Conservation (phyloP, 805 yeast species). For the Ogataea nonfermentans region DNA sequence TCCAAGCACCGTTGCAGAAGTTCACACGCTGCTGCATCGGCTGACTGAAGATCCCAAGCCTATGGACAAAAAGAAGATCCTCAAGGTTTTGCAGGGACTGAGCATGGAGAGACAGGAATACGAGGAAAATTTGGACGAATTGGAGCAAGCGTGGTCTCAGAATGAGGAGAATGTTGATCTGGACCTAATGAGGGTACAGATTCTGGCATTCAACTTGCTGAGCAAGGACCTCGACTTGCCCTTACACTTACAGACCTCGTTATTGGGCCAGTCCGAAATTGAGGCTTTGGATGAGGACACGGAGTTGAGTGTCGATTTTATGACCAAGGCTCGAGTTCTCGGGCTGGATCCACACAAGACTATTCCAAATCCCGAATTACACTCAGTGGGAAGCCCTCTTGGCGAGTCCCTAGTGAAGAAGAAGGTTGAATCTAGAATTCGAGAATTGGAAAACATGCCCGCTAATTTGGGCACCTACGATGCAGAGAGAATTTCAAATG, state of each 20-base stretch:
- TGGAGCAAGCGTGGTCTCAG: constrained; percentile 30
- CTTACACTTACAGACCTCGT: constrained; percentile 42
- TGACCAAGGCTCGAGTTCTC: constrained; percentile 38
- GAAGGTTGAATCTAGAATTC: constrained; percentile 55
- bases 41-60: constrained; percentile 22
- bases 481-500: constrained; percentile 28
- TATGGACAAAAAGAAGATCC: constrained; percentile 44
- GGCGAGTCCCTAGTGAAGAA: constrained; percentile 53
- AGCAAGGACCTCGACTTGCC: constrained; percentile 69
- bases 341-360: constrained; percentile 38
- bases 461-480: constrained; percentile 66
- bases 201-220: constrained; percentile 60
- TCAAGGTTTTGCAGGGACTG: constrained; percentile 39
- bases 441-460: constrained; percentile 64
- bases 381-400: constrained; percentile 47
- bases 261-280: constrained; percentile 23
- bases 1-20: constrained; percentile 26
- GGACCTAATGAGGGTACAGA: constrained; percentile 52
- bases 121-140: constrained; percentile 25
- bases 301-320: constrained; percentile 28
- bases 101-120: constrained; percentile 42
- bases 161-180: constrained; percentile 39
- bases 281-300: constrained; percentile 1
- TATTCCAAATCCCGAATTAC: constrained; percentile 34
- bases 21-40: constrained; percentile 29